These are phyloP conservation scores for Fusarium buharicum DNA, from an alignment of 2,329 filamentous ascomycete genomes.

Conservation along the genomic window DNA sequence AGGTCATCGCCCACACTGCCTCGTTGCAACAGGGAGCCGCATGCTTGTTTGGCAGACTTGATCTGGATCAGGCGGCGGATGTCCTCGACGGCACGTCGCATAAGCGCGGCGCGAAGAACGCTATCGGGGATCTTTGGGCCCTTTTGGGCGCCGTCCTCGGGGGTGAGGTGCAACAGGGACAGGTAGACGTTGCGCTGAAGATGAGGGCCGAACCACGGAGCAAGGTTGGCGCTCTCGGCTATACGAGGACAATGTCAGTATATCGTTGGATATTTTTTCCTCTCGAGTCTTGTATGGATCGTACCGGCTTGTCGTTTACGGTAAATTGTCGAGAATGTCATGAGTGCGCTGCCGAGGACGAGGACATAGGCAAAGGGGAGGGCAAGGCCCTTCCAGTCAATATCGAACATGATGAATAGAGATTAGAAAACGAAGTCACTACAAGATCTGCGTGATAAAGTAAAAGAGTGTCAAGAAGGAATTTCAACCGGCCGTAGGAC, in stretches of 20 bases:
- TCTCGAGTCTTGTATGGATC: slow-evolving; percentile 39
- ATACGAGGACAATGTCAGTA: slow-evolving; percentile 22
- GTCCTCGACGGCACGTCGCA: slow-evolving; percentile 91
- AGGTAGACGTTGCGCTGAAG: slow-evolving; percentile 95
- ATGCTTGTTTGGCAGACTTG: slow-evolving; percentile 86
- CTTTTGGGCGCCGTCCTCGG: slow-evolving; percentile 72
- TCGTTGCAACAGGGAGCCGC: slow-evolving; percentile 83
- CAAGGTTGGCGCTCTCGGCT: slow-evolving; percentile 85
- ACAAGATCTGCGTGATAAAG: slow-evolving; percentile 7
- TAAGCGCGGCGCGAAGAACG: slow-evolving; percentile 85
- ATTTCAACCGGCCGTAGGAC: slow-evolving; percentile 20
- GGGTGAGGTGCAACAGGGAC: slow-evolving; percentile 83
- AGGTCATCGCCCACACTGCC: slow-evolving; percentile 96
- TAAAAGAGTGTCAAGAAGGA: slow-evolving; percentile 29
- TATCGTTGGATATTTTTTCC: background rate
- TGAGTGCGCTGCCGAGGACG: slow-evolving; percentile 86
- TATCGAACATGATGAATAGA: slow-evolving; percentile 58
- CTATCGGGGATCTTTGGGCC: slow-evolving; percentile 79
- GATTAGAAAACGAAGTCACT: slow-evolving; percentile 8
- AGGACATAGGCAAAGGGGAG: slow-evolving; percentile 90
- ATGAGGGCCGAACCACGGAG: slow-evolving; percentile 93
- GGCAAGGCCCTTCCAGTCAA: slow-evolving; percentile 85
- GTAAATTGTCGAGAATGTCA: slow-evolving; percentile 93
- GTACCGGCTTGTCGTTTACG: slow-evolving; percentile 87
- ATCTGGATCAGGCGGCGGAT: slow-evolving; percentile 92